Conservation (phyloP, 345 rosid species). For the Bretschneidera sinensis region DNA sequence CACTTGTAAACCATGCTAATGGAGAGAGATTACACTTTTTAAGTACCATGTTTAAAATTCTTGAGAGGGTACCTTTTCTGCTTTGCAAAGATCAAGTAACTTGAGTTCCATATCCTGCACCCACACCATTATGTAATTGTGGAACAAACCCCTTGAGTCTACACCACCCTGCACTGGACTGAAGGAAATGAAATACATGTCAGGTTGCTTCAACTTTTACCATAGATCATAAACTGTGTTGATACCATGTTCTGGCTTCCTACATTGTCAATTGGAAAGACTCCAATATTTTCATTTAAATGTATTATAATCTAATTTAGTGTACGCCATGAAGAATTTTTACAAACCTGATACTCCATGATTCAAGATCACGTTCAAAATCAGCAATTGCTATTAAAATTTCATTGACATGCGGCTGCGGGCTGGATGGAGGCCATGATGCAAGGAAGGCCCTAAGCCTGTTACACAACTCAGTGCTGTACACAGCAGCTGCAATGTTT, state of each 20-base stretch:
- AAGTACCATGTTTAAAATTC: not conserved
- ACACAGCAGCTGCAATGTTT: constrained; percentile 68
- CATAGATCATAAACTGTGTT: constrained; percentile 10
- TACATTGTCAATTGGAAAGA: not conserved
- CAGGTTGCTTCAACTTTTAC: constrained; percentile 2
- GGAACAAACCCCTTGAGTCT: constrained; percentile 71
- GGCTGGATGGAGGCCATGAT: constrained; percentile 89
- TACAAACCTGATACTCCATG: constrained; percentile 80
- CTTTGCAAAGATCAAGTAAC: constrained; percentile 83
- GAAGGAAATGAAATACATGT: constrained; percentile 22
- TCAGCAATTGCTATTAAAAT: constrained; percentile 82
- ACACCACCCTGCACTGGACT: constrained; percentile 84
- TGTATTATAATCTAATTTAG: not conserved
- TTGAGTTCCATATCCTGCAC: constrained; percentile 89
- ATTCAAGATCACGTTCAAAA: constrained; percentile 74
- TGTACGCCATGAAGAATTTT: too few species aligned
- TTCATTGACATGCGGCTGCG: constrained; percentile 76
- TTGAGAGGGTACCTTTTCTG: constrained; percentile 64
- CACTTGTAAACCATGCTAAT: too few species aligned
- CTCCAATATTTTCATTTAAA: not conserved
- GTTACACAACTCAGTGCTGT: constrained; percentile 69
- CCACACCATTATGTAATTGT: constrained; percentile 82
- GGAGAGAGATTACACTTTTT: not conserved
- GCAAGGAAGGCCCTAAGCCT: constrained; percentile 74
- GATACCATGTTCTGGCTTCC: not conserved